Conservation (phyloP, 345 rosid genomes). For the Dipteronia dyeriana region DNA sequence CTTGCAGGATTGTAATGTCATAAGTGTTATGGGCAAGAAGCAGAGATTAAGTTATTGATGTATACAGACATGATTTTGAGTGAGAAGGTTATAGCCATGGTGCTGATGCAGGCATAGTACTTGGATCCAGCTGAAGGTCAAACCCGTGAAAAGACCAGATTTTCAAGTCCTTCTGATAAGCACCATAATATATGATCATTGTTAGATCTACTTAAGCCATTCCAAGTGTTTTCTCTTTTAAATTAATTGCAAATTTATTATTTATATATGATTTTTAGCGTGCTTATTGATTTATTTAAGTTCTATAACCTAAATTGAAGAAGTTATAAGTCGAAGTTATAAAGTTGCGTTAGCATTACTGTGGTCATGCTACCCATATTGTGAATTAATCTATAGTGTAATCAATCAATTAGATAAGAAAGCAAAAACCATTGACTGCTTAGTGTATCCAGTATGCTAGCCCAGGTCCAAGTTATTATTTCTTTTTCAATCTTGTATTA, state of each 20-base stretch:
- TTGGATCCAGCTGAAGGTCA: background rate
- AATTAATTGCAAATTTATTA: background rate
- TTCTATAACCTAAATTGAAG: background rate
- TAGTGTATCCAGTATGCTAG: background rate
- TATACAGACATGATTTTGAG: background rate
- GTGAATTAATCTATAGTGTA: background rate
- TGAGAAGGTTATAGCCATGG: background rate
- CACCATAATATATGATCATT: background rate
- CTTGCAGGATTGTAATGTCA: background rate
- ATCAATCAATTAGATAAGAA: background rate
- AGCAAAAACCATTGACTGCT: background rate
- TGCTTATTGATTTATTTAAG: slow-evolving; percentile 1
- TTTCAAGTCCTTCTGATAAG: background rate
- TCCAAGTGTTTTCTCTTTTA: background rate
- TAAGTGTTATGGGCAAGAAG: background rate
- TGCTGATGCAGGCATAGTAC: background rate
- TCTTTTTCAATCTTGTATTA: too few species aligned
- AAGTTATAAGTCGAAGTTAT: background rate
- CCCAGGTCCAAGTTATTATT: background rate
- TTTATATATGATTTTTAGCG: background rate
- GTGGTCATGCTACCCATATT: background rate
- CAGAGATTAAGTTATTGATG: background rate
- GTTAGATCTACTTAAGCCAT: background rate
- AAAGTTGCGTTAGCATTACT: background rate
- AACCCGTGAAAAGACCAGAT: background rate